Evolutionary conservation across 2,329 filamentous ascomycete species (phyloP), one percentile per base, ranked within the genome.

Genomic region (Apiospora malaysiana): DNA sequence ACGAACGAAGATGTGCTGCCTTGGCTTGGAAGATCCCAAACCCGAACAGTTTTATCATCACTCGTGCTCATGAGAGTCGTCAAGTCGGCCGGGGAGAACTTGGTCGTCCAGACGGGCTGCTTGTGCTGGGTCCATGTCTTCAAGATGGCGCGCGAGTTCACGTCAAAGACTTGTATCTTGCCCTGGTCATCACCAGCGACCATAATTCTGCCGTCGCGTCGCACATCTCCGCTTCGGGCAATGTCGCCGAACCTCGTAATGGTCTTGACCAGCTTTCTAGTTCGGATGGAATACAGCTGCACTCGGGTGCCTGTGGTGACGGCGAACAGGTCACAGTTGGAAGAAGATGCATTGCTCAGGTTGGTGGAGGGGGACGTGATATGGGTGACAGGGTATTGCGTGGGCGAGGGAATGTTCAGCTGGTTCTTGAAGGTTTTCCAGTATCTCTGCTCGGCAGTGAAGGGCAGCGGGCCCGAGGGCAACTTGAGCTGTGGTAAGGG

Each of bases 391-490:
- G 94, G 93, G 80, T 93, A 94, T 79, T 94, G 93, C 74, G 96
- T 94, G 74, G 95, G 94, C 73, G 95, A 97, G 65, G 96, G 93
- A 73, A 98, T 91, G 73, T 95, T 91, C 71, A 97, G 90, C 75
- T 95, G 93, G 76, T 95, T 96, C 83, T 94, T 94, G 86, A 99
- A 99, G 16, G 93, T 92, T 79, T 92, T 93, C 97, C 97, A 99
- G 87, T 98, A 98, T 75, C 92, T 89, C 84, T 98, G 95, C 85
- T 99, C 96, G 43, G 95, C 92, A 7, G 95, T 97, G 66, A 95
- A 84, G 69, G 94, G 92, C 51, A 92, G 91, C 71, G 94, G 94
- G 68, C 94, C 93, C 74, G 93, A 89, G 71, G 95, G 91, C 79
- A 97, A 89, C 87, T 94, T 97, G 79, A 97, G 85, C 81, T 92